Evolutionary conservation across 2,329 filamentous ascomycete species (phyloP), one percentile per base, ranked within the genome.

Genomic region (Cryphonectria naterciae): DNA sequence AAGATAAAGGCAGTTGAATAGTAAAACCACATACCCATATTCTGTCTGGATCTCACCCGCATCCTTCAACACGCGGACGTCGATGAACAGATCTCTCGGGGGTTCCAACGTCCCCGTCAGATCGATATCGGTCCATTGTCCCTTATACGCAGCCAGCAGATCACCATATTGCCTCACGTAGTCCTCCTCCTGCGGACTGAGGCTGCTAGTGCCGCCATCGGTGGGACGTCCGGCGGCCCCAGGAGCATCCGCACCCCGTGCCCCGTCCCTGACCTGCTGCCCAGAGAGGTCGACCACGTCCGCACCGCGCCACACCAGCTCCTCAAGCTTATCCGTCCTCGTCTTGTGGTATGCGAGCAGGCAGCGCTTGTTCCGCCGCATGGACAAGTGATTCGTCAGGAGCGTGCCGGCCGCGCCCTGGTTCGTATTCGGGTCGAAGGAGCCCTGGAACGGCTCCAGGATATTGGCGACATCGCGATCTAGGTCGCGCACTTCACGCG

Each of bases 31-130:
- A 81, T 86, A 97, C 92, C 96, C 96, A 79, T 99, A 99, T 85
- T 99, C 97, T 0, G 96, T 99, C 83, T 99, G 95, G 74, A 99
- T 98, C 84, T 99, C 96, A 5, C 97, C 96, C 1, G 95, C 96
- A 83, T 99, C 96, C 80, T 96, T 98, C 74, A 99, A 83, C 65
- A 99, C 96, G 63, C 96, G 87, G 49, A 99, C 96, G 80, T 99
- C 96, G 77, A 99, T 97, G 80, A 98, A 99, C 68, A 99, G 83
- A 81, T 99, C 96, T 76, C 90, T 89, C n/a, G 96, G 96, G 35
- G 96, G 96, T 78, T 97, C 94, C 78, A 99, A 84, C 77, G 93
- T 96, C 43, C 96, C 96, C 2, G 96, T 98, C 68, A 99, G 84
- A 81, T 99, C 96, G 75, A 99, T 92, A 79, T 99, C 96, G 28